Base-by-base conservation (phyloP, 805 yeast species). In the Myxozyma monticola region DNA sequence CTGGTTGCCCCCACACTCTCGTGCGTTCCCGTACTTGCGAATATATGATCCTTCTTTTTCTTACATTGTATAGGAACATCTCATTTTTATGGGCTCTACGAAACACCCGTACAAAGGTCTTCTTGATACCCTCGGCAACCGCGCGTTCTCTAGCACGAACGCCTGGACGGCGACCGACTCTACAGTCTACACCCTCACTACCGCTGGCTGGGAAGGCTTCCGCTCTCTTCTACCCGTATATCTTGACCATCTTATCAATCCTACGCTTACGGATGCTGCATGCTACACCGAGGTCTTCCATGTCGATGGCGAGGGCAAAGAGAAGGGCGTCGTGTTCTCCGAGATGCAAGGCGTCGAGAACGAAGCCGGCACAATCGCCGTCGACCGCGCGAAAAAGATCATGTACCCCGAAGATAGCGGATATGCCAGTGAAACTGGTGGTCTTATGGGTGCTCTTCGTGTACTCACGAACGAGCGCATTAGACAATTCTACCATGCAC, bases 91-190 rank as follows among this genome's bases (percentile, higher is more conserved):
- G 96, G 99, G 99, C 1, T 87, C 96, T 2, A 74, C 83, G 57
- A 81, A 83, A 50, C 87, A 81, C 61, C 98, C 98, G 0, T 91
- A 84, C 68, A 91, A 91, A 68, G 98, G 99, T 7, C 72, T 90
- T 42, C 72, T 93, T 41, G 99, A 93, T 64, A 83, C 83, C 9
- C 75, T 90, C 44, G 96, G 97, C 4, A 88, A 88, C 63, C 70
- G 86, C 49, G 83, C 88, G 55, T 85, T 84, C 68, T 85, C 96
- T 1, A 33, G 18, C 34, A 93, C 98, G 0, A 93, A 93, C 64
- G 99, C 99, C 0, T 90, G 96, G 96, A 93, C 99, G 0, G 88
- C 85, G 0, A 88, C 93, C 3, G 98, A 93, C 68, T 95, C 88
- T 65, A 93, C 99, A 0, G 96, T 89, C 1, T 93, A 93, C 62